Evolutionary conservation across 2,329 filamentous ascomycete genomes (phyloP).

Genomic region (Ceratocystis cacaofunesta): DNA sequence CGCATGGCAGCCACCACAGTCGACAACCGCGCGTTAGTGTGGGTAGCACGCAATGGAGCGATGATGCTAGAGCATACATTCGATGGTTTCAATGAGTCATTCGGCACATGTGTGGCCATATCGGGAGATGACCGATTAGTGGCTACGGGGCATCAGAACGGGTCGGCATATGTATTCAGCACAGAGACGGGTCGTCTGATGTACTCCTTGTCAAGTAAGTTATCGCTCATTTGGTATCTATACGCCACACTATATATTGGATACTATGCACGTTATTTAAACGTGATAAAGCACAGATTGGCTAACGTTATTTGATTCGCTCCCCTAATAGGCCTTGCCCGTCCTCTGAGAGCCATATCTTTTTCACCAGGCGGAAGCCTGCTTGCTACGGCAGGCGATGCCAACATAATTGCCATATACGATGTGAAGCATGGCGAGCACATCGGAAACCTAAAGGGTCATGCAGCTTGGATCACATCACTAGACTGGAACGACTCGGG

Average conservation of each 20-base stretch:
- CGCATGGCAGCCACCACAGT: constrained; percentile 78
- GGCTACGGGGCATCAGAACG: constrained; percentile 84
- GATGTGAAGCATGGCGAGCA: constrained; percentile 87
- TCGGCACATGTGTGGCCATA: constrained; percentile 77
- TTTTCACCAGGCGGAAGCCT: constrained; percentile 79
- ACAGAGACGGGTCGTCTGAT: constrained; percentile 74
- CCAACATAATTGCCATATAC: constrained; percentile 77
- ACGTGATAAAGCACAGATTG: neutral
- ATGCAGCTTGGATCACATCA: constrained; percentile 76
- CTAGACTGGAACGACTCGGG: constrained; percentile 89
- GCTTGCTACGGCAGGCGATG: constrained; percentile 80
- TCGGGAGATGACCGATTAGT: constrained; percentile 67
- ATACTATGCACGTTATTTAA: neutral
- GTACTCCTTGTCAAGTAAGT: constrained; percentile 64
- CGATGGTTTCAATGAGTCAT: constrained; percentile 53
- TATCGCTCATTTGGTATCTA: neutral
- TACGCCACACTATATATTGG: neutral
- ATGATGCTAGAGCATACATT: constrained; percentile 75
- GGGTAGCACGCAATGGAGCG: constrained; percentile 44
- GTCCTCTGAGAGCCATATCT: constrained; percentile 55
- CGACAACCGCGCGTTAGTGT: constrained; percentile 16
- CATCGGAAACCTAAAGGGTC: constrained; percentile 66
- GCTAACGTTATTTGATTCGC: neutral
- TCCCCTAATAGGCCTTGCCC: constrained; percentile 6
- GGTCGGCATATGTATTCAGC: constrained; percentile 85